A percentile compares a stretch with the other conserved stretches of the same genome.
These are phyloP conservation scores for Incumbomyces lentus DNA, from an alignment of 2,329 filamentous ascomycete species.

Conservation along the genomic window DNA sequence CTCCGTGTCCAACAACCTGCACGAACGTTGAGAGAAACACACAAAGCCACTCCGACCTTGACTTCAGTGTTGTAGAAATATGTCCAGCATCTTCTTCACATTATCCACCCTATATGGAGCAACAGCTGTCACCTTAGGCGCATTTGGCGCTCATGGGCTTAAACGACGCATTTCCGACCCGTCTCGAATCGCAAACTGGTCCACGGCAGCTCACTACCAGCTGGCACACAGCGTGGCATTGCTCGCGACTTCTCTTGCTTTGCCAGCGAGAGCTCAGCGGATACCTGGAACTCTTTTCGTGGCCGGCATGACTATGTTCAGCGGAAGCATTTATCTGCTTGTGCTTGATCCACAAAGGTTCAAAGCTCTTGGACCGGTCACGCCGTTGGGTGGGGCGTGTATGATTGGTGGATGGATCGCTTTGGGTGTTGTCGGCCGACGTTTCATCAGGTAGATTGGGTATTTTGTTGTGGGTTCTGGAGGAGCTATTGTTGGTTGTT, in stretches of 20 bases:
- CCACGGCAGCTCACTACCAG: conserved; percentile 60
- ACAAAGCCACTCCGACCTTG: too few species aligned
- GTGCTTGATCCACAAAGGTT: conserved; percentile 52
- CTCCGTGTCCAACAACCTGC: too few species aligned
- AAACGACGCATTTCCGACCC: conserved; percentile 53
- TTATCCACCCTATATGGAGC: conserved; percentile 54
- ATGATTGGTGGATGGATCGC: conserved; percentile 56
- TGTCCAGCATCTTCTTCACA: conserved; percentile 41
- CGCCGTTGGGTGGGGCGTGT: conserved; percentile 53
- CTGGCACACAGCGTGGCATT: conserved; percentile 53
- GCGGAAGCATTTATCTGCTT: conserved; percentile 54
- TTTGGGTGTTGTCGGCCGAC: conserved; percentile 12
- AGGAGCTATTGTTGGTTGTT: too few species aligned
- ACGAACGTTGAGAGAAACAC: too few species aligned
- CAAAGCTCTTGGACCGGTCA: conserved; percentile 52
- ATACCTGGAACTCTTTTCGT: conserved; percentile 43
- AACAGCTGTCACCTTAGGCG: conserved; percentile 49
- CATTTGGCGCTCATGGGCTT: conserved; percentile 59
- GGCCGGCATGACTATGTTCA: conserved; percentile 58
- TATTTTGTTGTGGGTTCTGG: too few species aligned
- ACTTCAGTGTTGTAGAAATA: not conserved
- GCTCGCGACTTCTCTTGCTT: conserved; percentile 42
- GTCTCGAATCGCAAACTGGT: conserved; percentile 48
- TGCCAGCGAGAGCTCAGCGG: conserved; percentile 47
- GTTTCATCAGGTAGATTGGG: conserved; percentile 4